Conservation (phyloP, 768 basidiomycete species). For the Dacryopinax primogenitus region DNA sequence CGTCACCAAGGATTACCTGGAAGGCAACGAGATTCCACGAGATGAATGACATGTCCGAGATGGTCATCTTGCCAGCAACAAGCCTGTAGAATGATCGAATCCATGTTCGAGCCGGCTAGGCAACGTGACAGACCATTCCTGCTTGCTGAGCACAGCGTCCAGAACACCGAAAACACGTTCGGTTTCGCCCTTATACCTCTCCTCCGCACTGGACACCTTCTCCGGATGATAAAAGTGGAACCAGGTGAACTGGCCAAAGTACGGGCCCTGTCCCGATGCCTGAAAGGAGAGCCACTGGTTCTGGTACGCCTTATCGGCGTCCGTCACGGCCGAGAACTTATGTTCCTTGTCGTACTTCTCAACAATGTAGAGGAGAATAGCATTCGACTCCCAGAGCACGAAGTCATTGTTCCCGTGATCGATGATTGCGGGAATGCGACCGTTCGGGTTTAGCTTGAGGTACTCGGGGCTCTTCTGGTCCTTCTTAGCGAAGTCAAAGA, state of each 20-base stretch:
- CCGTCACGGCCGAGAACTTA: constrained; percentile 14
- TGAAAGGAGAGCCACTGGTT: constrained; percentile 19
- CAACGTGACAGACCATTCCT: constrained; percentile 19
- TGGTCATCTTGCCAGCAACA: constrained; percentile 17
- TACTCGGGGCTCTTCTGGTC: constrained; percentile 11
- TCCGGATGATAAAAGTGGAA: constrained; percentile 24
- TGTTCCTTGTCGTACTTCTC: constrained; percentile 17
- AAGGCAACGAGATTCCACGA: constrained; percentile 7
- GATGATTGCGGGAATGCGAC: constrained; percentile 15
- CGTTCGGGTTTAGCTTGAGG: constrained; percentile 14
- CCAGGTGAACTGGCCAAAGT: constrained; percentile 18
- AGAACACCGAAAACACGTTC: constrained; percentile 23
- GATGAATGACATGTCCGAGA: constrained; percentile 20
- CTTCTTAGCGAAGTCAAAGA: constrained; percentile 11
- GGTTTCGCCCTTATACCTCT: constrained; percentile 25
- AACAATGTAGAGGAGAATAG: constrained; percentile 17
- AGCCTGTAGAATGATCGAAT: constrained; percentile 9
- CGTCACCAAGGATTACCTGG: not conserved
- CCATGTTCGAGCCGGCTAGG: not conserved
- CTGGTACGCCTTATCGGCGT: constrained; percentile 14
- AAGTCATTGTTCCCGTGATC: constrained; percentile 18
- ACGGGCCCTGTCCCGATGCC: constrained; percentile 13
- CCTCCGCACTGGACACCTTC: constrained; percentile 24
- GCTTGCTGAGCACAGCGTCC: constrained; percentile 23
- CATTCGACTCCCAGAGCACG: constrained; percentile 17